Conservation (phyloP, 1,284 basidiomycete genomes). For the Xerocomus amazonicus region DNA sequence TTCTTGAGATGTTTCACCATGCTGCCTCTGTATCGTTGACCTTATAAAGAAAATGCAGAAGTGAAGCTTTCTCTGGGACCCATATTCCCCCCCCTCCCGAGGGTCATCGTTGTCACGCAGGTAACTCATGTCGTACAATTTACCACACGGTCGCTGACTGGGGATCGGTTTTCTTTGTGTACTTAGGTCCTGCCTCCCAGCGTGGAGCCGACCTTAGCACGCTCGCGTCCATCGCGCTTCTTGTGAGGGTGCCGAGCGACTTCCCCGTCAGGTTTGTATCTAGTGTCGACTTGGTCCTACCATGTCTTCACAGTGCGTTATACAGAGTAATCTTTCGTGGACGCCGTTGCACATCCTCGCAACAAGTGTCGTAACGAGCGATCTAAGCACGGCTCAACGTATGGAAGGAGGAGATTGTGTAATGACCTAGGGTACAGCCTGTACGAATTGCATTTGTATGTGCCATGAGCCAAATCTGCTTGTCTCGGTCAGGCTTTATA, state of each 20-base stretch:
- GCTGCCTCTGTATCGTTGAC: constrained; percentile 7
- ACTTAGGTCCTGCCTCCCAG: constrained; percentile 46
- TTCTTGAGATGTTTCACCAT: constrained; percentile 22
- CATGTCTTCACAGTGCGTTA: constrained; percentile 7
- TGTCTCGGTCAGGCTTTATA: neutral
- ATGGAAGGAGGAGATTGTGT: constrained; percentile 46
- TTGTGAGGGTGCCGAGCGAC: constrained; percentile 58
- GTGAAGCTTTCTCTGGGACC: constrained; percentile 25
- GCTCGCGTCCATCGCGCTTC: constrained; percentile 71
- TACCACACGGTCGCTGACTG: constrained; percentile 13
- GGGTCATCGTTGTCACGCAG: constrained; percentile 32
- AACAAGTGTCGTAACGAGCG: constrained; percentile 69
- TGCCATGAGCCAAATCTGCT: constrained; percentile 7
- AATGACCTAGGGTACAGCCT: constrained; percentile 16
- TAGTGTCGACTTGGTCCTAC: neutral
- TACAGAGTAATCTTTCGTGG: constrained; percentile 41
- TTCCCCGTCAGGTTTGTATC: constrained; percentile 46
- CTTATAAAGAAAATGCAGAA: constrained; percentile 33
- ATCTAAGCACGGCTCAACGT: constrained; percentile 62
- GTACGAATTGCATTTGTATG: constrained; percentile 15
- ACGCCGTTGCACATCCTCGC: constrained; percentile 56
- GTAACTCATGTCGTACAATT: constrained; percentile 25
- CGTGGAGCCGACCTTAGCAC: constrained; percentile 64
- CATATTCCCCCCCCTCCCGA: constrained; percentile 30
- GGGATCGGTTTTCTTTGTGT: constrained; percentile 7